These are phyloP conservation scores for Neofusicoccum sp. DNA, from an alignment of 2,329 filamentous ascomycete genomes.

Conservation along the genomic window DNA sequence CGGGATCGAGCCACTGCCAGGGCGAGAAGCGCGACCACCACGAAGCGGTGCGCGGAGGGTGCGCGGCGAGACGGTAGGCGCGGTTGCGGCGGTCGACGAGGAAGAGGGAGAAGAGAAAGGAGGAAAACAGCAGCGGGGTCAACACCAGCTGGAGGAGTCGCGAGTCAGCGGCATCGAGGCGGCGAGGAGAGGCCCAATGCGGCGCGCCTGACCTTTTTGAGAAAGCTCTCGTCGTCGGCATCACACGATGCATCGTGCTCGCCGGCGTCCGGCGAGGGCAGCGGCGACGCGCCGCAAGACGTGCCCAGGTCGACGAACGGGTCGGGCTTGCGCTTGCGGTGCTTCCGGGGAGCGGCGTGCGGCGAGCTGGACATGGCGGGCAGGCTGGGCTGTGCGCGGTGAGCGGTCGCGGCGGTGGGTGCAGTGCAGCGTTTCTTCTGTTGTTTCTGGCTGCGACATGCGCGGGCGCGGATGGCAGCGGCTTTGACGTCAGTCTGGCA, in stretches of 20 bases:
- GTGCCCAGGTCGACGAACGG: conserved; percentile 32
- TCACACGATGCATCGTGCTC: conserved; percentile 1
- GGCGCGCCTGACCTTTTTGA: conserved; percentile 26
- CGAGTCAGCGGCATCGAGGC: background rate
- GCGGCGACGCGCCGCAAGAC: conserved; percentile 25
- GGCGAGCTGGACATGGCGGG: background rate
- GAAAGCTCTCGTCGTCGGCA: conserved; percentile 25
- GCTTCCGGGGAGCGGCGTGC: background rate
- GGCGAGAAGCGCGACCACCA: conserved; percentile 39
- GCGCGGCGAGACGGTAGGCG: conserved; percentile 45
- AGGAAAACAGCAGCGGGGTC: conserved; percentile 62
- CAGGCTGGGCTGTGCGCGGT: background rate
- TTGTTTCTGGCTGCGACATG: background rate
- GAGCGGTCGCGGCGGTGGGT: background rate
- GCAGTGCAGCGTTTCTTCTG: background rate
- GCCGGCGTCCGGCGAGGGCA: conserved; percentile 24
- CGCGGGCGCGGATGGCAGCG: background rate
- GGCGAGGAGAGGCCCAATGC: background rate
- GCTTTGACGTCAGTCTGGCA: background rate
- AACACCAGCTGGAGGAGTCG: conserved; percentile 45
- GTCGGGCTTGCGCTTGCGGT: conserved; percentile 21
- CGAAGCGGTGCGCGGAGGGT: conserved; percentile 32
- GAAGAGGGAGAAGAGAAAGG: conserved; percentile 64
- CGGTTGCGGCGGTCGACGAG: conserved; percentile 60
- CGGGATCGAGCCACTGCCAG: conserved; percentile 37